Base-by-base conservation (phyloP, 1,284 basidiomycete genomes). In the Termitomyces sp. region DNA sequence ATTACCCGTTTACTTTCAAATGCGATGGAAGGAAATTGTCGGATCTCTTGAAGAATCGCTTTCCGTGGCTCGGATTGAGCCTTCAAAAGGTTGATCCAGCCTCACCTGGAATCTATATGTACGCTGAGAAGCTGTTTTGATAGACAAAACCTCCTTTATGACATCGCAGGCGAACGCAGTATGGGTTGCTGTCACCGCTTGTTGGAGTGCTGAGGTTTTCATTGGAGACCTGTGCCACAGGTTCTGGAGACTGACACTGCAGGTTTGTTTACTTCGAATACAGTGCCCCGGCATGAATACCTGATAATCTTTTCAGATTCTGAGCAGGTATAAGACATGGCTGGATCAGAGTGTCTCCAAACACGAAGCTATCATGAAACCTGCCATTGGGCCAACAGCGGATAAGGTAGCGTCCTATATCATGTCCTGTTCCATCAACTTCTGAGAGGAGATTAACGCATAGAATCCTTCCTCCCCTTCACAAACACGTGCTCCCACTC, bases 1-100 rank as follows among this genome's bases (percentile, higher is more conserved):
- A 66, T 76, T 99, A 5, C 90, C 93, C 0, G 90, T 98, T 14
- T 99, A 99, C 67, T 98, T 97, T 68, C 96, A 99, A 66, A 75
- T 99, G 58, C 81, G 95, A n/a, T 96, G 94, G 88, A 96, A 97
- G 66, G 94, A 97, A 62, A 90, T 97, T 49, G 84, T 96, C 1
- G 71, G 77, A 0, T 77, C 76, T 42, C 71, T 95, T 13, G 95
- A 97, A 69, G 81, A 84, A 8, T 70, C 72, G 0, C 70, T 96
- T 21, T 65, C 69, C 10, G 64, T 62, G n/a, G 68, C 72, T 16
- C 71, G 69, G 45, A 64, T 83, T 24, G 77, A 78, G 41, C 62
- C 67, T 5, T 64, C 59, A 39, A 74, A 70, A 68, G 73, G 78
- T 80, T 10, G 62, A 54, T 47, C 33, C 18, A 3, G 39, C 37